phyloP scores from a whole-genome alignment of 1,139 yeast genomes.

The Hyphopichia burtonii region DNA sequence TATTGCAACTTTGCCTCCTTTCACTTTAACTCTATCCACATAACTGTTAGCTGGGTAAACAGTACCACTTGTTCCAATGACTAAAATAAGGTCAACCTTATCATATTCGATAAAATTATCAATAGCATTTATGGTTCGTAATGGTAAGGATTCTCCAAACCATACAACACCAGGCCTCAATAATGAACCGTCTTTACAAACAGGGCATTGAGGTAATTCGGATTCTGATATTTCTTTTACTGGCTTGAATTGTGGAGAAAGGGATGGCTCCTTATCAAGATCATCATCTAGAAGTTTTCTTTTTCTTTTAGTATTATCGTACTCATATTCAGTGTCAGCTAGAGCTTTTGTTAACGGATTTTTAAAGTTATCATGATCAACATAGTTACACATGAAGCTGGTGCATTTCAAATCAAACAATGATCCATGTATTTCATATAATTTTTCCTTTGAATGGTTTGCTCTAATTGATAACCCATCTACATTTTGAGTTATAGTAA shows the following conservation, averaged over 20 bases:
- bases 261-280: conserved; percentile 8
- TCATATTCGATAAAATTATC: conserved; percentile 66
- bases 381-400: conserved; percentile 65
- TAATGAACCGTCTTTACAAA: conserved; percentile 47
- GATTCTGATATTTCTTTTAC: conserved; percentile 44
- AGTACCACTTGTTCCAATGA: conserved; percentile 80
- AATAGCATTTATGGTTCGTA: conserved; percentile 58
- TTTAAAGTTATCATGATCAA: conserved; percentile 48
- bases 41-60: conserved; percentile 93
- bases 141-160: conserved; percentile 85
- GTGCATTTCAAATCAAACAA: conserved; percentile 74
- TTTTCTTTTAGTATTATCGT: conserved; percentile 15
- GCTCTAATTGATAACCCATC: conserved; percentile 74
- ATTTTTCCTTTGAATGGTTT: conserved; percentile 48
- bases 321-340: conserved; percentile 36
- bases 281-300: conserved; percentile 12
- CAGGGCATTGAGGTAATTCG: conserved; percentile 77
- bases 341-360: conserved; percentile 68
- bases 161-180: conserved; percentile 89
- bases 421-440: conserved; percentile 78
- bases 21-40: conserved; percentile 68
- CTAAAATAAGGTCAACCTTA: conserved; percentile 69
- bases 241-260: conserved; percentile 49
- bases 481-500: conserved; percentile 79
- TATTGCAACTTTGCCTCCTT: conserved; percentile 82